Conservation (phyloP, 257 asterid species). For the Solanum raphanifolium region DNA sequence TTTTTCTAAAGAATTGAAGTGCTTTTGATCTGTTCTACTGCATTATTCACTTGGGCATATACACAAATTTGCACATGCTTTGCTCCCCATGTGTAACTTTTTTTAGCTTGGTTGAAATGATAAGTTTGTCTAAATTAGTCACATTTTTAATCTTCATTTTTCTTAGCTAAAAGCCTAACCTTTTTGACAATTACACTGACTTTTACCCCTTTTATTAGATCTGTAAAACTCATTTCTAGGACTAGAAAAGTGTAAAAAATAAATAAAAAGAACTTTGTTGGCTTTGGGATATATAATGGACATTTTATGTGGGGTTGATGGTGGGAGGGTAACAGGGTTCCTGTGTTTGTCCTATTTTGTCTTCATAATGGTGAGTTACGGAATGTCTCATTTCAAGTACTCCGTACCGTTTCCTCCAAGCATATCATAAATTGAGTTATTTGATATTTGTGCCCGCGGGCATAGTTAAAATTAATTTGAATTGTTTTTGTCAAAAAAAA, state of each 20-base stretch:
- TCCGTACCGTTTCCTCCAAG: background rate
- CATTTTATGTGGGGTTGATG: background rate
- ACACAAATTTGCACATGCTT: background rate
- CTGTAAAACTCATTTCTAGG: background rate
- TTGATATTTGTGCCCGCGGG: background rate
- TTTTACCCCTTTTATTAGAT: background rate
- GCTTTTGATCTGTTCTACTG: slow-evolving; percentile 1
- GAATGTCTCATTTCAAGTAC: background rate
- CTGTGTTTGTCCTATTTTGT: background rate
- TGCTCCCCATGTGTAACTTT: background rate
- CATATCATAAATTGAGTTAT: background rate
- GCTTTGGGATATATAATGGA: background rate
- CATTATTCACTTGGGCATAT: background rate
- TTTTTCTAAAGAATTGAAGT: background rate
- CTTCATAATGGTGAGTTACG: background rate
- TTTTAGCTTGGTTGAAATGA: background rate
- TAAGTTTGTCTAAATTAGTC: background rate
- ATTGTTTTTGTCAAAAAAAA: background rate
- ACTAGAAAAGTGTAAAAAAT: background rate
- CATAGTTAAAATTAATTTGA: background rate
- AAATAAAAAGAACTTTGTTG: background rate
- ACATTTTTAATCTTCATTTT: background rate
- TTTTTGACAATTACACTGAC: background rate
- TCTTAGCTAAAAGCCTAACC: background rate
- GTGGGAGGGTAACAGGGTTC: background rate